Evolutionary conservation across 306 rosid genomes (phyloP).

Genomic region (Betula pendula): DNA sequence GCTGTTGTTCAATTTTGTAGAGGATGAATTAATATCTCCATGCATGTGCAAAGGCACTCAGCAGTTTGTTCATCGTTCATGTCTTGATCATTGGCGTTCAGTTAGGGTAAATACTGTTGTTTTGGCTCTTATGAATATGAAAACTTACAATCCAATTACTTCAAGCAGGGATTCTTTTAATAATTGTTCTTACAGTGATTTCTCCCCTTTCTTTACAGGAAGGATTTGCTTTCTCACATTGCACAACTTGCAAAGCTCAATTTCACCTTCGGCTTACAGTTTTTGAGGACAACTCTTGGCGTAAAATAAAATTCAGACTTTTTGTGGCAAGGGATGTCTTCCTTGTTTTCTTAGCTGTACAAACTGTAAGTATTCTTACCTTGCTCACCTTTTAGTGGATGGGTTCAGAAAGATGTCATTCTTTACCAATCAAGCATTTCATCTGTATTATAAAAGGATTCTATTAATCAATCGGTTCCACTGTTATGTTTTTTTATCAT

Average conservation of each 20-base stretch:
- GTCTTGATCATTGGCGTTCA: slow-evolving; percentile 99
- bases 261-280: slow-evolving; percentile 79
- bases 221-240: slow-evolving; percentile 98
- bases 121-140: slow-evolving; percentile 17
- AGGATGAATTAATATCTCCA: slow-evolving; percentile 91
- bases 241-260: slow-evolving; percentile 98
- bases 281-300: slow-evolving; percentile 92
- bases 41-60: slow-evolving; percentile 99
- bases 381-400: neutral
- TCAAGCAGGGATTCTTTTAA: slow-evolving; percentile 3
- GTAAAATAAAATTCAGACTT: slow-evolving; percentile 75
- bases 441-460: neutral
- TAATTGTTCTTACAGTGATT: slow-evolving; percentile 6
- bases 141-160: slow-evolving; percentile 6
- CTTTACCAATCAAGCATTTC: neutral
- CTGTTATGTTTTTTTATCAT: neutral
- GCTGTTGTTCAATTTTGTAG: slow-evolving; percentile 44
- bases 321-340: slow-evolving; percentile 98
- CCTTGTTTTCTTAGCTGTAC: slow-evolving; percentile 91
- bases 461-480: neutral
- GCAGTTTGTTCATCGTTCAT: slow-evolving; percentile 96
- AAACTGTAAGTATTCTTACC: slow-evolving; percentile 68
- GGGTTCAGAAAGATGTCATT: neutral
- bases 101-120: slow-evolving; percentile 58
- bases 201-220: slow-evolving; percentile 49